Evolutionary conservation across 768 basidiomycete genomes (phyloP).

Genomic region (Boletales sp.): DNA sequence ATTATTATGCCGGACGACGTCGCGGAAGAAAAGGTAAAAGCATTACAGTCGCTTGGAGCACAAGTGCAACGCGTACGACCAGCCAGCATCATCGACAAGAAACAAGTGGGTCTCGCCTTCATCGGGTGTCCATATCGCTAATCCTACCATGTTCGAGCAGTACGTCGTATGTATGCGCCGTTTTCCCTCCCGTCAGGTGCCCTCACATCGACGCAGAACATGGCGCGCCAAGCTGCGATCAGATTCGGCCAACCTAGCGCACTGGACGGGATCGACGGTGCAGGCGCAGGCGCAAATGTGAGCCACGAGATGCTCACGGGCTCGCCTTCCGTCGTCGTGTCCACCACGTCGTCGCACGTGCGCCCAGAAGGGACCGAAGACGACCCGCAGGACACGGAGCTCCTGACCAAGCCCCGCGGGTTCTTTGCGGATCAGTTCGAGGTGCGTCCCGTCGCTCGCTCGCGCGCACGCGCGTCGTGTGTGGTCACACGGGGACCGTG

Average conservation of each 20-base stretch:
- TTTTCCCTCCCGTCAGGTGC: neutral
- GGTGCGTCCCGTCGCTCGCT: constrained; percentile 25
- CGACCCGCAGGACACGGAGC: constrained; percentile 39
- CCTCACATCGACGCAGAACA: constrained; percentile 53
- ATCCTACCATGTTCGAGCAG: constrained; percentile 28
- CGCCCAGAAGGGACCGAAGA: constrained; percentile 28
- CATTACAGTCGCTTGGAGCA: constrained; percentile 80
- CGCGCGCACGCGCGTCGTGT: too few relatives aligned
- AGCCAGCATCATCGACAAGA: constrained; percentile 94
- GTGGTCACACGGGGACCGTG: too few relatives aligned
- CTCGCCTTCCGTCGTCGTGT: constrained; percentile 50
- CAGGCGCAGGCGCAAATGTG: constrained; percentile 21
- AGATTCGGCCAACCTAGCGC: constrained; percentile 57
- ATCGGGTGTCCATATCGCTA: neutral
- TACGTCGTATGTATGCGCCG: constrained; percentile 54
- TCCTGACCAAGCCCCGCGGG: constrained; percentile 60
- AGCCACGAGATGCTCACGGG: constrained; percentile 38
- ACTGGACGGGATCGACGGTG: constrained; percentile 7
- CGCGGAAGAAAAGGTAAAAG: constrained; percentile 86
- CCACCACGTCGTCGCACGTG: constrained; percentile 45
- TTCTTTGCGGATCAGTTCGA: constrained; percentile 98
- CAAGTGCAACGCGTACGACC: constrained; percentile 89
- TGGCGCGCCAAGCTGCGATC: constrained; percentile 75
- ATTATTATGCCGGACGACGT: constrained; percentile 91
- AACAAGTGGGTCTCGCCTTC: constrained; percentile 55